Conservation (phyloP, 108 stramenopile species). For the Fragilaria radians region DNA sequence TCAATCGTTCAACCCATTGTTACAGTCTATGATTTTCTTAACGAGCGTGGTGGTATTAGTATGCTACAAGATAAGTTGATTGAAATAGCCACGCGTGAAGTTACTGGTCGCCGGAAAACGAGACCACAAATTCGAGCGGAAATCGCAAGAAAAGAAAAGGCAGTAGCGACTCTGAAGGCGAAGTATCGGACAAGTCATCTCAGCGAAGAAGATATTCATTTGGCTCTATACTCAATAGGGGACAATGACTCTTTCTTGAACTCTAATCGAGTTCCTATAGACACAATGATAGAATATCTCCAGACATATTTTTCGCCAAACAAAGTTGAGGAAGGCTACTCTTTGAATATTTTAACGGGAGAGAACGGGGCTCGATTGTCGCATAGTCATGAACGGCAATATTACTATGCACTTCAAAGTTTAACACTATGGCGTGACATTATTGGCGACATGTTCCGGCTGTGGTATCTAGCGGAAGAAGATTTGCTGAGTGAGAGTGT, state of each 20-base stretch:
- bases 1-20: conserved; percentile 42
- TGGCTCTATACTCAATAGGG: conserved; percentile 68
- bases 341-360: conserved; percentile 57
- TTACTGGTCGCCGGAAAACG: conserved; percentile 48
- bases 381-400: conserved; percentile 79
- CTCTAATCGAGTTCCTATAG: conserved; percentile 78
- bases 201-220: conserved; percentile 58
- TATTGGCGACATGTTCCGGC: conserved; percentile 60
- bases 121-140: conserved; percentile 47
- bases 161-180: conserved; percentile 39
- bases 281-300: conserved; percentile 60
- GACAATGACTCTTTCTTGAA: conserved; percentile 86
- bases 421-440: conserved; percentile 73
- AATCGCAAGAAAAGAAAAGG: conserved; percentile 59
- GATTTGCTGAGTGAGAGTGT: conserved; percentile 46
- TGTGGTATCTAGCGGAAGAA: conserved; percentile 66
- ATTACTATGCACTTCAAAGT: conserved; percentile 69
- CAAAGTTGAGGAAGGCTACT: conserved; percentile 40
- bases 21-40: conserved; percentile 44
- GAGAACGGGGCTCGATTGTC: conserved; percentile 61
- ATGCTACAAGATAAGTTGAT: conserved; percentile 33
- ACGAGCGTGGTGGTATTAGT: conserved; percentile 29
- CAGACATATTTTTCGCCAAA: conserved; percentile 41
- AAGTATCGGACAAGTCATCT: conserved; percentile 24
- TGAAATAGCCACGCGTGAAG: conserved; percentile 65